Percentiles rank a stretch among this genome's conserved stretches.
phyloP scores from a whole-genome alignment of 495 filamentous ascomycete genomes.

The Podospora bellae-mahoneyi region DNA sequence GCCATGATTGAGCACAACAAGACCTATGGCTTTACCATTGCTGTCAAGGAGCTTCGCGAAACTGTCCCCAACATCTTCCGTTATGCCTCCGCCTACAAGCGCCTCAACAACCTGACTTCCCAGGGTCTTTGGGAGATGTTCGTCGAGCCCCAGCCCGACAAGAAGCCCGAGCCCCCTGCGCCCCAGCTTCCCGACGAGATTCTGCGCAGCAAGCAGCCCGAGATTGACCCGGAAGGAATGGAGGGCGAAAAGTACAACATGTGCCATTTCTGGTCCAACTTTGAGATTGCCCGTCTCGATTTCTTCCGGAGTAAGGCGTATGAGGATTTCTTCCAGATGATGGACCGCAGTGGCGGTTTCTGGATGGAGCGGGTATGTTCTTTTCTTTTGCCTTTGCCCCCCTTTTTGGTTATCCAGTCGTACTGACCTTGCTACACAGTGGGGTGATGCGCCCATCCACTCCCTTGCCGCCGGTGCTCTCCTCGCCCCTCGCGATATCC shows the following conservation, averaged over 20 bases:
- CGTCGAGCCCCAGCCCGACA: slow-evolving; percentile 65
- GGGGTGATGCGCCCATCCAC: slow-evolving; percentile 98
- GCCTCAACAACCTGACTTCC: slow-evolving; percentile 83
- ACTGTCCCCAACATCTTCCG: slow-evolving; percentile 99
- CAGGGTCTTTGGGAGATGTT: slow-evolving; percentile 99
- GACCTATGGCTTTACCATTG: slow-evolving; percentile 98
- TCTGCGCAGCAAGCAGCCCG: slow-evolving; percentile 64
- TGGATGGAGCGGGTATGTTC: slow-evolving; percentile 92
- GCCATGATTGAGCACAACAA: slow-evolving; percentile 91
- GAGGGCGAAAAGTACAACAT: slow-evolving; percentile 98
- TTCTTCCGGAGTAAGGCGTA: slow-evolving; percentile 97
- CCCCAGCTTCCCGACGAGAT: slow-evolving; percentile 81
- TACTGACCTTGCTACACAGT: slow-evolving; percentile 58
- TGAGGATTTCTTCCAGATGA: slow-evolving; percentile 98
- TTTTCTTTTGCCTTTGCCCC: background rate
- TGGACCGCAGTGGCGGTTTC: slow-evolving; percentile 96
- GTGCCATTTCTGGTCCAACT: slow-evolving; percentile 99
- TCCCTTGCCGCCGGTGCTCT: slow-evolving; percentile 92
- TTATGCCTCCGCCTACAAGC: slow-evolving; percentile 98
- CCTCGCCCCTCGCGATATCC: slow-evolving; percentile 77
- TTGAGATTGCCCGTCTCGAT: slow-evolving; percentile 91
- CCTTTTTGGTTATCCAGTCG: background rate
- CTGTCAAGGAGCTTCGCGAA: slow-evolving; percentile 96
- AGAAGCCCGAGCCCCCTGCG: slow-evolving; percentile 51
- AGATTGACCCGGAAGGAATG: slow-evolving; percentile 91